Base-by-base conservation (phyloP, 2,329 filamentous ascomycete genomes). In the Phialocephala sp. region DNA sequence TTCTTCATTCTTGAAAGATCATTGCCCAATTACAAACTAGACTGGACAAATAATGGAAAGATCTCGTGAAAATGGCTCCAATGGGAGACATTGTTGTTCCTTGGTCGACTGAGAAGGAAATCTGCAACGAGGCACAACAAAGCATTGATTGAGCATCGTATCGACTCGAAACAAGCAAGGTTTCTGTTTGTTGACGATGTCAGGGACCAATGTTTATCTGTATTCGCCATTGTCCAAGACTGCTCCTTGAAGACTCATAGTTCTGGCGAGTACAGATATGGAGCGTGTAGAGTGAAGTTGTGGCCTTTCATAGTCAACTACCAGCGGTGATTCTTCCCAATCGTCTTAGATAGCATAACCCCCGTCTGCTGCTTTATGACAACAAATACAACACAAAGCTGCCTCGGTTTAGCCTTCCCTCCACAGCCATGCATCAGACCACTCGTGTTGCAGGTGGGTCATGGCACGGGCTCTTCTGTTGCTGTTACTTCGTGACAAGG, bases 401-500 rank as follows among this genome's bases (percentile, higher is more conserved):
- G 20, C 52, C 52, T 27, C 24, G 52, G 24, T 37, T 20, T 27
- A 54, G 47, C n/a, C n/a, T 14, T 54, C 47, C 12, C 47, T 20
- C 27, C 12, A 15, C 15, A 35, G 18, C 35, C 35, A 55, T 55
- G 27, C 52, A 55, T 55, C 52, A 55, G 52, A 37, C 52, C 52
- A 55, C 35, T 35, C 18, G 15, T 18, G 18, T 2, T 12, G 52
- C 15, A n/a, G 15, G 20, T 14, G 32, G 20, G 11, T 37, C 11
- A 22, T 37, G 27, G 32, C 55, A 39, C 55, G 32, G 55, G 15
- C 35, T 57, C 9, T 39, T 8, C n/a, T 37, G 55, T n/a, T 37
- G 14, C 50, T 27, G 50, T 54, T 2, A 35, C 24, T 54, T 54
- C 9, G 32, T 47, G 55, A 54, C 55, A 52, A 59, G 61, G 55